A percentile compares a stretch with the other conserved stretches of the same genome.
Evolutionary conservation across 78 protist genomes (phyloP).

Genomic region (Polysphondylium violaceum): DNA sequence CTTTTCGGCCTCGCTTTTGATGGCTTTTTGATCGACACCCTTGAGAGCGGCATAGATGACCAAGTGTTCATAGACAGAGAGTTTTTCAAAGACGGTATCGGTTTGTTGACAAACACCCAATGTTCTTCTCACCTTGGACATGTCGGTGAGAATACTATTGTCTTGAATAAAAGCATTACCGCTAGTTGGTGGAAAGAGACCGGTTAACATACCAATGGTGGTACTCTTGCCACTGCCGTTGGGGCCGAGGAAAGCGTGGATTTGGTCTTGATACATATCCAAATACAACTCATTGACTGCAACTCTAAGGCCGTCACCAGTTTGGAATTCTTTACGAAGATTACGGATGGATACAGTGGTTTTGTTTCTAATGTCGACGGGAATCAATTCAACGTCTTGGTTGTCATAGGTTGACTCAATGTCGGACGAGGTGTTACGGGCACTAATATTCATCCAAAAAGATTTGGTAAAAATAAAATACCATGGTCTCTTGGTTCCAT

Average conservation of each 20-base stretch:
- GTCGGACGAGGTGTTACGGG: too few relatives aligned
- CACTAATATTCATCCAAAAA: constrained; percentile 43
- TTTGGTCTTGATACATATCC: constrained; percentile 43
- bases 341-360: constrained; percentile 32
- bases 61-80: constrained; percentile 71
- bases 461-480: constrained; percentile 12
- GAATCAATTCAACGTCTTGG: constrained; percentile 39
- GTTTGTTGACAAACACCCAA: constrained; percentile 72
- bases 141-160: neutral
- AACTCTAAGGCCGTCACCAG: constrained; percentile 62
- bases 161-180: constrained; percentile 36
- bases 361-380: constrained; percentile 11
- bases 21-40: constrained; percentile 21
- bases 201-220: constrained; percentile 49
- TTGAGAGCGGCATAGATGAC: constrained; percentile 56
- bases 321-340: constrained; percentile 31
- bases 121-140: constrained; percentile 26
- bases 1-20: constrained; percentile 27
- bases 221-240: constrained; percentile 75
- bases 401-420: constrained; percentile 11
- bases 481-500: constrained; percentile 28
- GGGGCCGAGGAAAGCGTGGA: constrained; percentile 55
- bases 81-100: constrained; percentile 55
- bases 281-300: constrained; percentile 38
- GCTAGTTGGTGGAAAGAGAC: constrained; percentile 13